Evolutionary conservation across 352 stramenopile genomes (phyloP), one percentile per base, ranked within the genome.

Genomic region (Globisporangium echinulatum): DNA sequence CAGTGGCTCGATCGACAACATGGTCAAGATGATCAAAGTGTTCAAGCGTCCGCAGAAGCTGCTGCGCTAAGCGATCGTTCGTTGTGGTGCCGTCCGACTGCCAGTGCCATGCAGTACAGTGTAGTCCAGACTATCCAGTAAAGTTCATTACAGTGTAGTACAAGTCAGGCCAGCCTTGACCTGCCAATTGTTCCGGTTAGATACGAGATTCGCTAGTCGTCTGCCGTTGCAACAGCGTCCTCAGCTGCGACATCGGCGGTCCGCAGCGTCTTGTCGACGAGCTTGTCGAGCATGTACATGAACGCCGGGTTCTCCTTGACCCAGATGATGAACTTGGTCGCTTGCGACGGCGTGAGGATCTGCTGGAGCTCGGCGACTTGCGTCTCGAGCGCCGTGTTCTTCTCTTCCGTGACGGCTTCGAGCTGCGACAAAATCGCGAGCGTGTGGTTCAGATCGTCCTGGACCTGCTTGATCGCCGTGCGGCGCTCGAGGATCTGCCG

Each of bases 321-420:
- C 82, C 82, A 92, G 57, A 92, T 86, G 72, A 92, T 92, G 70
- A 92, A 92, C 64, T 85, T 89, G 62, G 82, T 89, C 33, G 80
- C 77, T 58, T 92, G 82, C 48, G 81, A 83, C 8, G 82, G 79
- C 13, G 79, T 92, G 15, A 92, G 68, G 52, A 92, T 90, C 46
- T 80, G 71, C 61, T 92, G 82, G 5, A 92, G 63, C 58, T 85
- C 62, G 17, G 75, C 72, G 15, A 92, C 79, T 60, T 90, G 77
- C 42, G 79, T 67, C 61, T 90, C 79, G 17, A 92, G 75, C 52
- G 79, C 77, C 43, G 75, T 85, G 66, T 92, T 92, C 64, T 92
- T 92, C 59, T 88, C 71, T 48, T 90, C 71, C 8, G 77, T 89
- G 42, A 88, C 82, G 5, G 82, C 58, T 60, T 89, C 75, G n/a